Evolutionary conservation across 495 filamentous ascomycete species (phyloP).

Genomic region (Penicillium alfredii): DNA sequence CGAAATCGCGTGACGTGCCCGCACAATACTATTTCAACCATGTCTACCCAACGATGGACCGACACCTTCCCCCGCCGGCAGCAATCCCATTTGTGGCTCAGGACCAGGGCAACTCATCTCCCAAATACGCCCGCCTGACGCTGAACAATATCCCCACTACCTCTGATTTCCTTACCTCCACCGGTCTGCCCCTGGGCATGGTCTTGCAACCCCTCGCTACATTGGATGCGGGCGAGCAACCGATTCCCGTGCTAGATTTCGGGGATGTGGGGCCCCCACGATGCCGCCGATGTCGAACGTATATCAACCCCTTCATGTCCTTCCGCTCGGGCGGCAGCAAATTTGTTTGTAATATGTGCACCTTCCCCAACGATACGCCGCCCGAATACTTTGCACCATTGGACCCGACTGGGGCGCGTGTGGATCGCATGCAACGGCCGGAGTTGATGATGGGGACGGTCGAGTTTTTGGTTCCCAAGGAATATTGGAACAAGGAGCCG

Average conservation of each 20-base stretch:
- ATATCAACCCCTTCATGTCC: constrained; percentile 99
- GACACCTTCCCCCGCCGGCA: constrained; percentile 82
- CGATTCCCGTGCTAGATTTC: constrained; percentile 92
- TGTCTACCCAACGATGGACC: constrained; percentile 90
- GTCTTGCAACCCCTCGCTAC: constrained; percentile 84
- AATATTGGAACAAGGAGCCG: constrained; percentile 96
- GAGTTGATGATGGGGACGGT: constrained; percentile 88
- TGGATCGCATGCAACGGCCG: constrained; percentile 84
- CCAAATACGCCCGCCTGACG: constrained; percentile 85
- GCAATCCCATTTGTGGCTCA: constrained; percentile 84
- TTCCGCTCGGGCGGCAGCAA: constrained; percentile 92
- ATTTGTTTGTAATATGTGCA: constrained; percentile 98
- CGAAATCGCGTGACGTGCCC: constrained; percentile 71
- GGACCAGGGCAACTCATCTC: constrained; percentile 95
- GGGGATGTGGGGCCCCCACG: constrained; percentile 86
- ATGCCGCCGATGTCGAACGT: constrained; percentile 88
- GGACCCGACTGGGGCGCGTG: constrained; percentile 77
- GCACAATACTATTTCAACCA: constrained; percentile 80
- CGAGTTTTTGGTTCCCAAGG: constrained; percentile 93
- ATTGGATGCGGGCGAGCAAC: constrained; percentile 75
- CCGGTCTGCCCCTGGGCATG: constrained; percentile 79
- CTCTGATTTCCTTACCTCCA: constrained; percentile 70
- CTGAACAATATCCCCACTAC: constrained; percentile 86
- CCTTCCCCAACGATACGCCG: constrained; percentile 90
- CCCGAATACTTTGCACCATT: constrained; percentile 89